Evolutionary conservation across 1,139 yeast species (phyloP).

Genomic region (Candida tunisiensis): DNA sequence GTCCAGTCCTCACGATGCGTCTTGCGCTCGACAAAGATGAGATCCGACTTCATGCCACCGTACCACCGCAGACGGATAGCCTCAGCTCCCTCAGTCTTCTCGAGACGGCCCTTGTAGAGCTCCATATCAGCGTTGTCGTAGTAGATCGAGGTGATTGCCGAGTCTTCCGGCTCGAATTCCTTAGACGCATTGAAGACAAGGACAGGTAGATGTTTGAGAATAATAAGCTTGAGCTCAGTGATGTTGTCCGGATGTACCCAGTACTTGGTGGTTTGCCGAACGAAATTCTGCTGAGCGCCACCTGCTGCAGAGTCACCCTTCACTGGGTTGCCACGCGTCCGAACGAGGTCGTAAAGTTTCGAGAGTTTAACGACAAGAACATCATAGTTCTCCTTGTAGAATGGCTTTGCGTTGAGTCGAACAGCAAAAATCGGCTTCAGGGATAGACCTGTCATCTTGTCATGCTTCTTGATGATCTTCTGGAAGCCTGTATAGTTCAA

Average conservation of each 20-base stretch:
- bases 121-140: conserved; percentile 83
- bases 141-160: conserved; percentile 92
- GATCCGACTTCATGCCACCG: conserved; percentile 91
- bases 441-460: conserved; percentile 69
- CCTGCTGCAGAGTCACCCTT: conserved; percentile 93
- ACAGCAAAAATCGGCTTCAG: conserved; percentile 88
- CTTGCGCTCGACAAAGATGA: conserved; percentile 88
- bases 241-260: conserved; percentile 99
- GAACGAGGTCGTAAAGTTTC: conserved; percentile 74
- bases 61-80: conserved; percentile 98
- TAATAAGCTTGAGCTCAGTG: conserved; percentile 87
- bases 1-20: conserved; percentile 99
- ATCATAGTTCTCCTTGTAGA: conserved; percentile 90
- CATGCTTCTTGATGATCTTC: conserved; percentile 91
- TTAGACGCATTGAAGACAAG: conserved; percentile 90
- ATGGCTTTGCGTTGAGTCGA: conserved; percentile 82
- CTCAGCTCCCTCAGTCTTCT: conserved; percentile 97
- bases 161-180: conserved; percentile 86
- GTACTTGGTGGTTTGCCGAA: conserved; percentile 93
- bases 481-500: conserved; percentile 93
- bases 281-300: conserved; percentile 94
- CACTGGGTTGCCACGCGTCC: conserved; percentile 91
- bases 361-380: conserved; percentile 76
- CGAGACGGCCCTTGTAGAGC: conserved; percentile 80
- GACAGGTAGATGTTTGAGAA: conserved; percentile 89